Conservation (phyloP, 1,284 basidiomycete species). For the Mrakiaceae sp. region DNA sequence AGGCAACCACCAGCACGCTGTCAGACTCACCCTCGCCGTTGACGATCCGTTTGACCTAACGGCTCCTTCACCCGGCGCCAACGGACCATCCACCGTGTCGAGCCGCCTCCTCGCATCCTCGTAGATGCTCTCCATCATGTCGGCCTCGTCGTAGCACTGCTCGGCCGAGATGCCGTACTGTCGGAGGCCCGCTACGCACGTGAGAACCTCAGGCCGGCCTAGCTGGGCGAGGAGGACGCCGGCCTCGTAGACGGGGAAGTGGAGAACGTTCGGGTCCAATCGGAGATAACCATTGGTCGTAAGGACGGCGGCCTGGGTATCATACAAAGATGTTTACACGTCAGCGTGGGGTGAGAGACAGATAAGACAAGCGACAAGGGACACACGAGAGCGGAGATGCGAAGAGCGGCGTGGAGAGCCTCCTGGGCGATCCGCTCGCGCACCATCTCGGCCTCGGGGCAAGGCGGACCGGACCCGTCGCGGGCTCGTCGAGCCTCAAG, state of each 20-base stretch:
- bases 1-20: too few relatives aligned
- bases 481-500: slow-evolving; percentile 39
- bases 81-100: too few relatives aligned
- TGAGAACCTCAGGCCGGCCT: slow-evolving; percentile 64
- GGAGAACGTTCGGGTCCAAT: slow-evolving; percentile 56
- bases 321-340: not conserved
- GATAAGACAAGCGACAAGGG: slow-evolving; percentile 8
- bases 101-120: not conserved
- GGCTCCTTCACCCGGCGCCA: too few relatives aligned
- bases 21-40: too few relatives aligned
- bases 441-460: slow-evolving; percentile 47
- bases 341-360: not conserved
- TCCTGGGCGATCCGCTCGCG: slow-evolving; percentile 64
- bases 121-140: slow-evolving; percentile 37
- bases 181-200: slow-evolving; percentile 69
- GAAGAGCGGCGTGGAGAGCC: slow-evolving; percentile 66
- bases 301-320: slow-evolving; percentile 54
- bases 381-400: slow-evolving; percentile 69
- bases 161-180: slow-evolving; percentile 61
- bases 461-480: too few relatives aligned
- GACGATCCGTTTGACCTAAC: too few relatives aligned
- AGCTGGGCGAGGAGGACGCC: slow-evolving; percentile 69
- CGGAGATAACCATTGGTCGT: slow-evolving; percentile 68
- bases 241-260: slow-evolving; percentile 68
- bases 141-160: slow-evolving; percentile 66